Percentiles rank a stretch among this genome's conserved stretches.
Evolutionary conservation across 768 basidiomycete species (phyloP).

Genomic region (Amanita rubescens): DNA sequence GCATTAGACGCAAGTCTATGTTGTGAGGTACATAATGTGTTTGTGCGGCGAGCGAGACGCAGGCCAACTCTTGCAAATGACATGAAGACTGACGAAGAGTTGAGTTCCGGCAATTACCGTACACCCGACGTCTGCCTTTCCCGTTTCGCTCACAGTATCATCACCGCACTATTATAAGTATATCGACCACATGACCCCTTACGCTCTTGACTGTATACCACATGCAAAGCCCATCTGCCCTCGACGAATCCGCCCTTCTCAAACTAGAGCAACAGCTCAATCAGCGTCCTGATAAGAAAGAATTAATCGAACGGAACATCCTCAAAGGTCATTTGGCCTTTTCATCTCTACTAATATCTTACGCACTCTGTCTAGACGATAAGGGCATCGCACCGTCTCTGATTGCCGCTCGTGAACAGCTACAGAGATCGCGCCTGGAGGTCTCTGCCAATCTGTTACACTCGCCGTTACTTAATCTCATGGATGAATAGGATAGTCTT

Average conservation of each 20-base stretch:
- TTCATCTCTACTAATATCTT: neutral
- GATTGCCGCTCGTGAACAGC: slow-evolving; percentile 49
- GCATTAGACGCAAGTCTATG: slow-evolving; percentile 39
- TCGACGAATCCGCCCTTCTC: slow-evolving; percentile 21
- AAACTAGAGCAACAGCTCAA: slow-evolving; percentile 49
- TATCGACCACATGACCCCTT: neutral
- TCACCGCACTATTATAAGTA: too few species aligned
- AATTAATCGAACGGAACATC: slow-evolving; percentile 62
- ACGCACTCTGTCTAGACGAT: slow-evolving; percentile 41
- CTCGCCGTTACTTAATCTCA: neutral
- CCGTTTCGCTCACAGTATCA: too few species aligned
- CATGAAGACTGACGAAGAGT: slow-evolving; percentile 23
- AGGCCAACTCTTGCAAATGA: slow-evolving; percentile 31
- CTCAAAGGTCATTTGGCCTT: slow-evolving; percentile 42
- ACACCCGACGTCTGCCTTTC: too few species aligned
- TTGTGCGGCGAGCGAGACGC: slow-evolving; percentile 26
- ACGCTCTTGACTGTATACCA: neutral
- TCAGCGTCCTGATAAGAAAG: slow-evolving; percentile 49
- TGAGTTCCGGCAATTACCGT: slow-evolving; percentile 5
- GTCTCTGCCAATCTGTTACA: slow-evolving; percentile 22
- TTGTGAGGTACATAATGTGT: slow-evolving; percentile 23
- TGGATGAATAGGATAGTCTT: slow-evolving; percentile 45
- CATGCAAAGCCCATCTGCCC: slow-evolving; percentile 10
- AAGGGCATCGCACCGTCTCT: slow-evolving; percentile 51
- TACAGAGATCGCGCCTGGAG: slow-evolving; percentile 58